Conservation (phyloP, 2,329 filamentous ascomycete species). For the Trichoderma simmonsii region DNA sequence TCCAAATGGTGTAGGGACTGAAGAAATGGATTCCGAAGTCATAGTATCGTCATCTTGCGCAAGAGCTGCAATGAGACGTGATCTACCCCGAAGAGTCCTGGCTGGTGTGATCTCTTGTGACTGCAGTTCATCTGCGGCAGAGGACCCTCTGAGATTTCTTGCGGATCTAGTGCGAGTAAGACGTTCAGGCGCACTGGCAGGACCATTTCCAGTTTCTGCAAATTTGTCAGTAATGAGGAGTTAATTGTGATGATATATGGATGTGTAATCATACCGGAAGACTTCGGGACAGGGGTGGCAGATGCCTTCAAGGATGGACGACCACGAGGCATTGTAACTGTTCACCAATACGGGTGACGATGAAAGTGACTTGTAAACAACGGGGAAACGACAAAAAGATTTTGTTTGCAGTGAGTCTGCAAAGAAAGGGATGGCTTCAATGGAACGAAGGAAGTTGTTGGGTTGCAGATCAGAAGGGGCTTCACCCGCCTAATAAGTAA, state of each 20-base stretch:
- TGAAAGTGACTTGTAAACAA: background rate
- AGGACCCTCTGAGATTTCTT: constrained; percentile 19
- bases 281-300: constrained; percentile 19
- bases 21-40: constrained; percentile 33
- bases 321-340: constrained; percentile 30
- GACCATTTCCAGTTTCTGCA: background rate
- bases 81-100: constrained; percentile 25
- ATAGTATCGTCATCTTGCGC: constrained; percentile 18
- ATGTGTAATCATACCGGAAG: constrained; percentile 22
- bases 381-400: background rate
- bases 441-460: background rate
- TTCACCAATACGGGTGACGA: background rate
- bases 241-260: background rate
- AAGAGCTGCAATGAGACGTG: constrained; percentile 21
- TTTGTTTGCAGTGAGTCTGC: background rate
- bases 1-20: constrained; percentile 31
- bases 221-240: background rate
- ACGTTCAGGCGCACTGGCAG: constrained; percentile 19
- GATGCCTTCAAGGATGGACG: constrained; percentile 27
- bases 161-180: constrained; percentile 28
- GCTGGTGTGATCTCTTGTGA: background rate
- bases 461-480: background rate
- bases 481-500: background rate
- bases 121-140: background rate
- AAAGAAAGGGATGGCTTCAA: background rate